Conservation (phyloP, 2,329 filamentous ascomycete genomes). For the Trichoderma breve region DNA sequence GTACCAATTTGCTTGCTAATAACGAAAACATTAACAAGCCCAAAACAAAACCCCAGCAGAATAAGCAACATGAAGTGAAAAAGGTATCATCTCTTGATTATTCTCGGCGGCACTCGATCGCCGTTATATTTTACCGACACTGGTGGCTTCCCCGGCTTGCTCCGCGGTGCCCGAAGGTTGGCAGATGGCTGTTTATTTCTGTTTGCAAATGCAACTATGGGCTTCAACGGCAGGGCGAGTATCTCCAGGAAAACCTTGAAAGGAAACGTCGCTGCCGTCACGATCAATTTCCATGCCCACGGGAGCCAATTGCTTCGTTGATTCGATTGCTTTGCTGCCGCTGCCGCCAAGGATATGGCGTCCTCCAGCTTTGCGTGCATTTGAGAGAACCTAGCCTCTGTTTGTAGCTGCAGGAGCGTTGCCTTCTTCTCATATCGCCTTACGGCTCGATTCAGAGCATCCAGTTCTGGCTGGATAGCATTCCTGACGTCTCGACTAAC, state of each 20-base stretch:
- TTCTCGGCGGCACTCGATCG: constrained; percentile 21
- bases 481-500: constrained; percentile 60
- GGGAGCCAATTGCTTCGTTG: constrained; percentile 37
- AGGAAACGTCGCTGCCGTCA: constrained; percentile 41
- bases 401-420: constrained; percentile 70
- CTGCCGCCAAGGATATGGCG: constrained; percentile 75
- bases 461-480: constrained; percentile 74
- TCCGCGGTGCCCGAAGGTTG: background rate
- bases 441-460: constrained; percentile 84
- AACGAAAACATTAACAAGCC: background rate
- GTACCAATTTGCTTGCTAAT: background rate
- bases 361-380: constrained; percentile 73
- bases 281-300: constrained; percentile 39
- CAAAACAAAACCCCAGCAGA: background rate
- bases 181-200: constrained; percentile 12
- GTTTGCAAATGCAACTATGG: constrained; percentile 18
- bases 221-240: constrained; percentile 43
- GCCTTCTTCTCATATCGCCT: constrained; percentile 89
- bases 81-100: constrained; percentile 20
- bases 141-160: constrained; percentile 16
- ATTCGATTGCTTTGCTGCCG: constrained; percentile 57
- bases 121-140: constrained; percentile 17
- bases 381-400: constrained; percentile 69
- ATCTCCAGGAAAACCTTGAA: constrained; percentile 41
- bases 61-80: background rate